Evolutionary conservation across 2,329 filamentous ascomycete species (phyloP), one percentile per base, ranked within the genome.

Genomic region (Epichloe baconii): DNA sequence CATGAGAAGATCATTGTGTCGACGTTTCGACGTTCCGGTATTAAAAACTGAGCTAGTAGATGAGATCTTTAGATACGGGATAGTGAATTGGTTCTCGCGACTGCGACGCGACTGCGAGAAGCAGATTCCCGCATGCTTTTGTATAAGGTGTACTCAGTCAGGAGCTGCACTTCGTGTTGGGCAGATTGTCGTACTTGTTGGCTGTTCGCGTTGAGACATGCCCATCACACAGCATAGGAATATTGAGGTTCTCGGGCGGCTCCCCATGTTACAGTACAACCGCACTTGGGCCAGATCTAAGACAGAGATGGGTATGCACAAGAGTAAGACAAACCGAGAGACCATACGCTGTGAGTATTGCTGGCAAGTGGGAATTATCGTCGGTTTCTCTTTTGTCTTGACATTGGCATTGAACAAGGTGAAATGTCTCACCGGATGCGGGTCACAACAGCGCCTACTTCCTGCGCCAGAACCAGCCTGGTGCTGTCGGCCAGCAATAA

Each of bases 1-100:
- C 52, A 52, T 40, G 49, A 49, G 4, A 44, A n/a, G 3, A 43
- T 23, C 52, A 54, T 54, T 41, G 31, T 37, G 17, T 34, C 44
- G 40, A 52, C 11, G 6, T 21, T 42, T 15, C 17, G 15, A 15
- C 2, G 10, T 19, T 11, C 15, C 35, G 12, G 12, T n/a, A 15
- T 26, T 7, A 17, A 45, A 38, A 12, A 14, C 19, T 5, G 15
- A 35, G 42, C 23, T 38, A 6, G 21, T 17, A 8, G 11, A 17
- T 19, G n/a, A 15, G 11, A n/a, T 14, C 5, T 43, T n/a, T 14
- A 11, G 15, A 15, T 34, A 4, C 8, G 38, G 6, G 7, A 31
- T 4, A 41, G 37, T 19, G 26, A n/a, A 15, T n/a, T 11, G 23
- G 14, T 8, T 4, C 26, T 31, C 8, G 26, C 26, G 17, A 17